Evolutionary conservation across 257 asterid species (phyloP).

Genomic region (Solanum microdontum): DNA sequence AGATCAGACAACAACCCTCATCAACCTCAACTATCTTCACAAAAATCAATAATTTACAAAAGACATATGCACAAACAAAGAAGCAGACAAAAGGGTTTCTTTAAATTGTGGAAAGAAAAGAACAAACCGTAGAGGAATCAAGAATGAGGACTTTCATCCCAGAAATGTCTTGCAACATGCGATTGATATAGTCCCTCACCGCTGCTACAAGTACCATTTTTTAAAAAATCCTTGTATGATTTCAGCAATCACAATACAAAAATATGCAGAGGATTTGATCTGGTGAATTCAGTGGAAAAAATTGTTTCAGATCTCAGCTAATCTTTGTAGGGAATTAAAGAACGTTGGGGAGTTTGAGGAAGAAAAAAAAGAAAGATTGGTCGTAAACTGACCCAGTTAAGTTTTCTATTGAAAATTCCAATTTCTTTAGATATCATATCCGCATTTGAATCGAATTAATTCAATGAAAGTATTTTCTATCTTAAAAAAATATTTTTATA

Average conservation of each 20-base stretch:
- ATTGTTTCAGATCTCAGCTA: background rate
- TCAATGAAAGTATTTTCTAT: background rate
- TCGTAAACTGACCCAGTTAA: background rate
- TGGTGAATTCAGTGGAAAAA: background rate
- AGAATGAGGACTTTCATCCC: slow-evolving; percentile 98
- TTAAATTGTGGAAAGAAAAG: background rate
- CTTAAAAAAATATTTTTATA: too few relatives aligned
- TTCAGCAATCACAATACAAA: background rate
- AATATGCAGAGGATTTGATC: background rate
- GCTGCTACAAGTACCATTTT: slow-evolving; percentile 60
- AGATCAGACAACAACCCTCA: background rate
- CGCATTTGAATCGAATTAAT: too few relatives aligned
- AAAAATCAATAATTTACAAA: background rate
- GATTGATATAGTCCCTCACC: slow-evolving; percentile 76
- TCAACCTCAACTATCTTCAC: background rate
- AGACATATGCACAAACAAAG: background rate
- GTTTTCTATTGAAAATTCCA: background rate
- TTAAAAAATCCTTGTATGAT: background rate
- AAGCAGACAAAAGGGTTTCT: background rate
- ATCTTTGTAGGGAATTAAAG: background rate
- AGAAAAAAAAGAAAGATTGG: background rate
- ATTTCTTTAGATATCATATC: too few relatives aligned
- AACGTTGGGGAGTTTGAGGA: background rate
- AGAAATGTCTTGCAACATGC: slow-evolving; percentile 84
- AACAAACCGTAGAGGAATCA: slow-evolving; percentile 68